Percentiles rank a stretch among this genome's conserved stretches.
phyloP scores from a whole-genome alignment of 2,329 filamentous ascomycete genomes.

The Xylariaceae sp. region DNA sequence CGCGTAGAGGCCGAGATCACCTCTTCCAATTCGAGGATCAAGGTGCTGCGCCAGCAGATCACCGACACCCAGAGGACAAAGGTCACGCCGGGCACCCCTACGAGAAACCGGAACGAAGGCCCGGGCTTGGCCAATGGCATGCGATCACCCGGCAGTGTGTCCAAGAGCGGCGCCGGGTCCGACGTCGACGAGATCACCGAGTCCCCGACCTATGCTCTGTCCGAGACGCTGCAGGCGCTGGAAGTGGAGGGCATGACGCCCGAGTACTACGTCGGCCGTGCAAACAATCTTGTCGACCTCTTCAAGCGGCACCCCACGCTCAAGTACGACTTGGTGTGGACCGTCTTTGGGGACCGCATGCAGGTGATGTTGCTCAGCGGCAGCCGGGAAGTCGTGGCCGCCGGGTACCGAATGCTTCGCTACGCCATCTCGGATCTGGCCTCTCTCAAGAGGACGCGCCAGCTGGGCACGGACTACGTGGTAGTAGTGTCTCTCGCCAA shows the following conservation, averaged over 20 bases:
- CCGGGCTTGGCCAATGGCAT: slow-evolving; percentile 38
- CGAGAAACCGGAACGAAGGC: slow-evolving; percentile 42
- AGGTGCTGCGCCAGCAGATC: slow-evolving; percentile 52
- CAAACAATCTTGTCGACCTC: slow-evolving; percentile 90
- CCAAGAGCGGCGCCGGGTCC: slow-evolving; percentile 49
- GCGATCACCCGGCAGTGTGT: slow-evolving; percentile 50
- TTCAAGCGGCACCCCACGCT: slow-evolving; percentile 88
- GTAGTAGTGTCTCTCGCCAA: slow-evolving; percentile 90
- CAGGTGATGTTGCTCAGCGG: slow-evolving; percentile 95
- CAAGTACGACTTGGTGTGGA: slow-evolving; percentile 96
- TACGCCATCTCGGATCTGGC: slow-evolving; percentile 90
- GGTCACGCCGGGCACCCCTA: slow-evolving; percentile 41
- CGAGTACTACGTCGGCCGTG: slow-evolving; percentile 90
- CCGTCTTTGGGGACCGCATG: slow-evolving; percentile 85
- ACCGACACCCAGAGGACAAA: slow-evolving; percentile 49
- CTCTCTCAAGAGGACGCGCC: slow-evolving; percentile 81
- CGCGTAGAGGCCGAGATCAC: slow-evolving; percentile 83
- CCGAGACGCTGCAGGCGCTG: slow-evolving; percentile 83
- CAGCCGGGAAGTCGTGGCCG: slow-evolving; percentile 89
- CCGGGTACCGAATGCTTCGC: slow-evolving; percentile 85
- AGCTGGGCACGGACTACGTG: slow-evolving; percentile 83
- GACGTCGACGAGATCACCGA: slow-evolving; percentile 63
- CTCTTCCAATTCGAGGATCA: slow-evolving; percentile 70
- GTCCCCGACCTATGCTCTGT: slow-evolving; percentile 83
- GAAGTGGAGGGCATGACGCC: slow-evolving; percentile 81